Base-by-base conservation (phyloP, 495 filamentous ascomycete genomes). In the Penicillium alfredii region DNA sequence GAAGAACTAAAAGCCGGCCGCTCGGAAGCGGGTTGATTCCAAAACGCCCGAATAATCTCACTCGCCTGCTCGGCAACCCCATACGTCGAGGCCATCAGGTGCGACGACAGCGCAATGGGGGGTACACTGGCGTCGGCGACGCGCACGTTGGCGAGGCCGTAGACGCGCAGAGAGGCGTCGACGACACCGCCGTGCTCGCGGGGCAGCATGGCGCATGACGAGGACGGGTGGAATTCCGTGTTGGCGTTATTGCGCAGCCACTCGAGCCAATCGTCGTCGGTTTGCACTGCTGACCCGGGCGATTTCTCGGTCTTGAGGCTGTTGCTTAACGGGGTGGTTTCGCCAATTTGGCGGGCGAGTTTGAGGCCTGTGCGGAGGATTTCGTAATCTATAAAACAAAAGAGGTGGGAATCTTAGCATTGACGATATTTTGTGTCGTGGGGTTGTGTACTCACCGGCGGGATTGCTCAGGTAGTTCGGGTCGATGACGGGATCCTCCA, bases 121-220 rank as follows among this genome's bases (percentile, higher is more conserved):
- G 61, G 54, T 4, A 73, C 55, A 35, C 63, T 58, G 4, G 68
- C 68, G 30, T 73, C 69, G 1, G 68, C 69, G 1, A 76, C 66
- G 3, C 72, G 65, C n/a, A 75, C 55, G 31, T 74, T 74, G 6
- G 56, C 35, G 7, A 67, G 61, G 1, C 72, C 72, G 34, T 69
- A 72, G 0, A 76, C 72, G 25, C 53, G 53, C 3, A 75, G 56
- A 10, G 61, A 55, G 3, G 68, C 54, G 30, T 71, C 66, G 1
- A 75, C 72, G 0, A 76, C 72, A 17, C 72, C 69, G 11, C 72
- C 72, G 3, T 63, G 56, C 3, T 60, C 53, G 2, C 41, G 47
- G 4, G 68, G 69, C 3, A 75, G 53, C 72, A 76, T 74, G 1
- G 71, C 68, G 29, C 68, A 67, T 5, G 72, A 64, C 1, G 72